These are phyloP conservation scores for Plasmodium billcollinsi DNA, from an alignment of 169 alveolate genomes.

Conservation along the genomic window DNA sequence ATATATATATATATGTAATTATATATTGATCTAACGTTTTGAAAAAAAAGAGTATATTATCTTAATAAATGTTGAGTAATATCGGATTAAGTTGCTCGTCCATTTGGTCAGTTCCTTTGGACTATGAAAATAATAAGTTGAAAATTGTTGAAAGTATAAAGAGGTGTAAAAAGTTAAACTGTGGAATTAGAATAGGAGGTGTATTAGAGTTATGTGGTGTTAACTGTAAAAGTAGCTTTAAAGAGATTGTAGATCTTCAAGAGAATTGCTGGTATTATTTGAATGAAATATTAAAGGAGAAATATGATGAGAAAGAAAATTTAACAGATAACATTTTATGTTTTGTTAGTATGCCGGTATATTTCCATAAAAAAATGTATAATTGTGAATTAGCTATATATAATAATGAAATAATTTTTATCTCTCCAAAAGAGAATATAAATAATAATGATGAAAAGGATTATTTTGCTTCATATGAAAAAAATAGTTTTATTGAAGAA, in stretches of 20 bases:
- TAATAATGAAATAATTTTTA: constrained; percentile 47
- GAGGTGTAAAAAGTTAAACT: constrained; percentile 48
- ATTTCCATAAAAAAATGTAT: constrained; percentile 48
- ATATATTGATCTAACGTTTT: no score
- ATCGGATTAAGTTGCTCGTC: constrained; percentile 74
- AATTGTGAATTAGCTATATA: constrained; percentile 49
- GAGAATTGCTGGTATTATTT: constrained; percentile 66
- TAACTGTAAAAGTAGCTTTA: constrained; percentile 64
- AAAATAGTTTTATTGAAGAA: not conserved
- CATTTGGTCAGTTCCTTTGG: constrained; percentile 48
- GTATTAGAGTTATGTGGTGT: constrained; percentile 74
- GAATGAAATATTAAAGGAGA: constrained; percentile 46
- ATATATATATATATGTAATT: no score
- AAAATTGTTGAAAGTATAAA: constrained; percentile 71
- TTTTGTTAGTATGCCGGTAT: constrained; percentile 76
- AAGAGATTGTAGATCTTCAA: constrained; percentile 66
- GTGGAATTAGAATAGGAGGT: constrained; percentile 64
- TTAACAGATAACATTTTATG: constrained; percentile 49
- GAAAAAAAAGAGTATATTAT: not conserved
- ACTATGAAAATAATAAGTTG: constrained; percentile 44
- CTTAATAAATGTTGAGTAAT: not conserved
- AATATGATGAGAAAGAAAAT: constrained; percentile 3
- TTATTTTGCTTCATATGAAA: constrained; percentile 20
- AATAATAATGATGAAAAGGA: constrained; percentile 22
- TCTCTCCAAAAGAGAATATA: constrained; percentile 58